A percentile compares a stretch with the other conserved stretches of the same genome.
Conservation (phyloP, 129 eudicot species). For the Cynara cardunculus region DNA sequence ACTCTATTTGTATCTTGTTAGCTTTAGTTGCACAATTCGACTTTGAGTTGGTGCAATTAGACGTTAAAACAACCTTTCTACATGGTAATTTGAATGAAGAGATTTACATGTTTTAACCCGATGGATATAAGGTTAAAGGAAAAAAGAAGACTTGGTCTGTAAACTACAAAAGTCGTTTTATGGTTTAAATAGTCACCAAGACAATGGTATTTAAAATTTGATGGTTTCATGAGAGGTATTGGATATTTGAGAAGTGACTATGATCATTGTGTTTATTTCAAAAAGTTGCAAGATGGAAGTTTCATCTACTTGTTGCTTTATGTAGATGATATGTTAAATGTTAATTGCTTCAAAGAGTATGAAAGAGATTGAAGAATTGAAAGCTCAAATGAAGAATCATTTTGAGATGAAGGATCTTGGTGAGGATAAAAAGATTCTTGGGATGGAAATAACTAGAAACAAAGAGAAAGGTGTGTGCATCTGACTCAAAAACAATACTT, state of each 20-base stretch:
- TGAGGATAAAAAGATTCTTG: background rate
- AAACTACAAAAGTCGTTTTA: background rate
- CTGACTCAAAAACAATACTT: background rate
- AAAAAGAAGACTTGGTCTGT: background rate
- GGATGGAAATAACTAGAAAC: background rate
- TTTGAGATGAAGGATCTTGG: background rate
- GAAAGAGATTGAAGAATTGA: too few species aligned
- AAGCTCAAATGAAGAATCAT: background rate
- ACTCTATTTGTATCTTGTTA: background rate
- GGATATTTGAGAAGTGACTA: background rate
- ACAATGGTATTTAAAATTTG: background rate
- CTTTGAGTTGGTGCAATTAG: background rate
- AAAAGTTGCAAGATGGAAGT: background rate
- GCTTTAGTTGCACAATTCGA: background rate
- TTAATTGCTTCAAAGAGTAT: too few species aligned
- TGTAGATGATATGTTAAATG: too few species aligned
- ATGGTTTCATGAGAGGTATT: background rate
- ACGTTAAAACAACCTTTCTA: background rate
- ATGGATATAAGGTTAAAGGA: too few species aligned
- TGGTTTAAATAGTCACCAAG: background rate
- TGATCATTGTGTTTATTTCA: background rate
- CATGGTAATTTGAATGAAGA: background rate
- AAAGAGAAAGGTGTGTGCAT: background rate
- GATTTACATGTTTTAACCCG: background rate
- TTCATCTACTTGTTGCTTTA: too few species aligned